A percentile compares a stretch with the other conserved stretches of the same genome.
Evolutionary conservation across 495 filamentous ascomycete species (phyloP).

Genomic region (Clavariopsis aquatica): DNA sequence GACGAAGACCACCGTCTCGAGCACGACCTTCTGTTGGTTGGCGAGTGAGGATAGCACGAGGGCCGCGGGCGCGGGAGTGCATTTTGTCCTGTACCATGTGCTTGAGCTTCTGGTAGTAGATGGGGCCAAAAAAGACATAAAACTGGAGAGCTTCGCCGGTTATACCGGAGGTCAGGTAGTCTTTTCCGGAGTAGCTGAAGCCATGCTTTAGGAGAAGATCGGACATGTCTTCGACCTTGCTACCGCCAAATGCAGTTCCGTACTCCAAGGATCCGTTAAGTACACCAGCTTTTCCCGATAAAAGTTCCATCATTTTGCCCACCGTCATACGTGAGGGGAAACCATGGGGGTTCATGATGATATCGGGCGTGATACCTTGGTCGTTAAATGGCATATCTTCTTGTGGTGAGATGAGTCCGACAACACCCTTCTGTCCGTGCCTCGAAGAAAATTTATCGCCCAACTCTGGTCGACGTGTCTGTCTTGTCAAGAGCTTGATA

Average conservation of each 20-base stretch:
- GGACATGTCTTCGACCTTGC: conserved; percentile 87
- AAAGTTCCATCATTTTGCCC: conserved; percentile 93
- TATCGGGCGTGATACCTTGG: conserved; percentile 84
- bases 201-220: conserved; percentile 79
- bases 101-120: conserved; percentile 99
- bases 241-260: conserved; percentile 93
- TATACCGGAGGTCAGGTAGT: conserved; percentile 92
- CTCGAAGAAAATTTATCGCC: conserved; percentile 57
- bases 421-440: conserved; percentile 65
- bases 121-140: conserved; percentile 97
- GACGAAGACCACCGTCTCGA: conserved; percentile 83
- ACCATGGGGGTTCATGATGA: conserved; percentile 99
- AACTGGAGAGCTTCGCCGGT: conserved; percentile 90
- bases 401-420: conserved; percentile 92
- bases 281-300: conserved; percentile 92
- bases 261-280: conserved; percentile 79
- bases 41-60: conserved; percentile 85
- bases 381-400: conserved; percentile 97
- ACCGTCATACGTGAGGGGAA: conserved; percentile 99
- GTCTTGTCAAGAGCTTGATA: conserved; percentile 88
- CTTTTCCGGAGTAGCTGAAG: conserved; percentile 94
- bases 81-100: conserved; percentile 99
- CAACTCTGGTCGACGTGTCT: conserved; percentile 89
- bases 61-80: conserved; percentile 90
- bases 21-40: conserved; percentile 97